Conservation (phyloP, 495 filamentous ascomycete genomes). For the Chaetomium tenue region DNA sequence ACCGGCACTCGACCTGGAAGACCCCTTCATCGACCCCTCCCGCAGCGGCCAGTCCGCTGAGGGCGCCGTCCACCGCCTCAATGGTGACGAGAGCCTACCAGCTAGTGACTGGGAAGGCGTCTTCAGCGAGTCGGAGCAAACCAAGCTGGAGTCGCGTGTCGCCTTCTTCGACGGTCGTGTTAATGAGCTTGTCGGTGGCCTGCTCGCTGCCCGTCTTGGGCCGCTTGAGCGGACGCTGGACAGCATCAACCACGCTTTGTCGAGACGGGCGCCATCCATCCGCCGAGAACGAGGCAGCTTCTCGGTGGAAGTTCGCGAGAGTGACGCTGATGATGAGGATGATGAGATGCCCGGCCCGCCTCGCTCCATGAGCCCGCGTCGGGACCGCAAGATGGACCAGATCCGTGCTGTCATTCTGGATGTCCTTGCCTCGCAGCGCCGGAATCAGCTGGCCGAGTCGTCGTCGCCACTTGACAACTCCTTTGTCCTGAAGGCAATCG, state of each 20-base stretch:
- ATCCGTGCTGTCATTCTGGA: constrained; percentile 78
- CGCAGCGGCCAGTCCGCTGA: constrained; percentile 44
- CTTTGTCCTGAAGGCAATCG: constrained; percentile 38
- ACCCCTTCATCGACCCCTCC: constrained; percentile 48
- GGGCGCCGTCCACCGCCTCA: constrained; percentile 63
- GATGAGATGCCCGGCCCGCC: constrained; percentile 63
- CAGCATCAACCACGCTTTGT: constrained; percentile 67
- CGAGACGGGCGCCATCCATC: constrained; percentile 45
- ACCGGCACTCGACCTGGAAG: constrained; percentile 45
- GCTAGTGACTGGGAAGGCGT: constrained; percentile 90
- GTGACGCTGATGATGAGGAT: constrained; percentile 94
- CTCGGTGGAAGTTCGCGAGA: constrained; percentile 66
- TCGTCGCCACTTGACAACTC: constrained; percentile 35
- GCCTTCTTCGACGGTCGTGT: constrained; percentile 87
- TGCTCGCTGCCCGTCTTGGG: constrained; percentile 70
- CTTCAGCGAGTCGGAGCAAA: constrained; percentile 76
- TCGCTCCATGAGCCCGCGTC: constrained; percentile 62
- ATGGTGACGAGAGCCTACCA: constrained; percentile 62
- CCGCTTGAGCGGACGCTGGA: constrained; percentile 77
- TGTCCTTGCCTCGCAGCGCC: constrained; percentile 63
- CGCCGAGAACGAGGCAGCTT: constrained; percentile 54
- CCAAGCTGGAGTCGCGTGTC: constrained; percentile 68
- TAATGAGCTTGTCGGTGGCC: constrained; percentile 74
- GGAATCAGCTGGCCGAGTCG: constrained; percentile 28
- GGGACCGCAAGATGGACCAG: constrained; percentile 78